Base-by-base conservation (phyloP, 345 rosid genomes). In the Crucihimalaya himalaica region DNA sequence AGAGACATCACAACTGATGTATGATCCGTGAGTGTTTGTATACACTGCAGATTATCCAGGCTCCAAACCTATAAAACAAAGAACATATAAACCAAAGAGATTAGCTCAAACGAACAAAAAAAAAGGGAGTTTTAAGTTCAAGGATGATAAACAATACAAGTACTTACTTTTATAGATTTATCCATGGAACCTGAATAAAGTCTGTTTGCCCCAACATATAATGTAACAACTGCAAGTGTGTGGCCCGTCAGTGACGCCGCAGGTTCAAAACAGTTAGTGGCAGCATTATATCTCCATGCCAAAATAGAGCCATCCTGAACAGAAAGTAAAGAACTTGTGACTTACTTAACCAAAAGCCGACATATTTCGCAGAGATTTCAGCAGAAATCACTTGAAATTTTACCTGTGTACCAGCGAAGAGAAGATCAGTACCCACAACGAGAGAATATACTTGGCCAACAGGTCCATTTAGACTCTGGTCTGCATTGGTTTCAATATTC, bases 101-200 rank as follows among this genome's bases (percentile, higher is more conserved):
- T 31, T 6, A 73, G 66, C 75, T 62, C 58, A 72, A 40, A 67
- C 45, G 23, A 43, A 50, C 6, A 60, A 32, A 35, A 23, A 23
- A 16, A 19, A 34, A 0, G 32, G 13, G 9, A 23, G n/a, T 28
- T 51, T 21, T 37, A 4, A 42, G 13, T 35, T 50, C 32, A 57
- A 42, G 28, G 15, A 56, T 31, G n/a, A 23, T n/a, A 42, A 7
- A 50, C 4, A 55, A 34, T 13, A 34, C 70, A 19, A 50, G 62
- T 72, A 63, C 77, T 79, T 78, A 92, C 99, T 82, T 83, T 83
- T 74, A 96, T 89, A 15, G 96, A 70, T 81, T 90, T 77, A 78
- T 96, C 99, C 95, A 96, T 90, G 56, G 98, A 92, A 74, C 98
- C 93, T 4, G 99, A 96, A 85, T 88, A 96, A 14, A 96, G 90